Evolutionary conservation across 2,329 filamentous ascomycete genomes (phyloP).

Genomic region (Rhynchosporium agropyri): DNA sequence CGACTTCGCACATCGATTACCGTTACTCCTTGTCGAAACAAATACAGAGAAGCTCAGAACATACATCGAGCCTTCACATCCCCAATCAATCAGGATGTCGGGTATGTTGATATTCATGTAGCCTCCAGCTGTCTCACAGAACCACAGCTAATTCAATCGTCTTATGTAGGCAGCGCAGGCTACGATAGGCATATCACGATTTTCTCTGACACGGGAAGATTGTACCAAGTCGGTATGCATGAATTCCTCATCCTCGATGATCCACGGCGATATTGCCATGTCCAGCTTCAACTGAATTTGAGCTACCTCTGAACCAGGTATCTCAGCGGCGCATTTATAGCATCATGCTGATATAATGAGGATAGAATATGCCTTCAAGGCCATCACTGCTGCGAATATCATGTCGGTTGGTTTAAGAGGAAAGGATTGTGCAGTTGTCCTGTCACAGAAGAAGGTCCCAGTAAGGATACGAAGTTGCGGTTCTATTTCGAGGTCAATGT

Average conservation of each 20-base stretch:
- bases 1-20: background rate
- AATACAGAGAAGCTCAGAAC: background rate
- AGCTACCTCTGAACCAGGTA: background rate
- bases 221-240: constrained; percentile 97
- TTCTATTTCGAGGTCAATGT: constrained; percentile 25
- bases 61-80: background rate
- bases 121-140: constrained; percentile 20
- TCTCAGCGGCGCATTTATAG: constrained; percentile 11
- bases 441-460: constrained; percentile 99
- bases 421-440: constrained; percentile 94
- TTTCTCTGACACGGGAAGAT: constrained; percentile 96
- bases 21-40: background rate
- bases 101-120: constrained; percentile 39
- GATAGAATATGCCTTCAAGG: constrained; percentile 99
- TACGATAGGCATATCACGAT: constrained; percentile 99
- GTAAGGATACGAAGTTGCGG: constrained; percentile 58
- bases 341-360: constrained; percentile 39
- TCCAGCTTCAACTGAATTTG: background rate
- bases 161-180: constrained; percentile 71
- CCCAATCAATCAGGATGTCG: constrained; percentile 42
- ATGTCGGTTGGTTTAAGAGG: constrained; percentile 95
- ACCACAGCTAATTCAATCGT: constrained; percentile 34
- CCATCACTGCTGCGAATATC: constrained; percentile 98
- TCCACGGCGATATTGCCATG: background rate
- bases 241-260: constrained; percentile 8